Evolutionary conservation across 2,329 filamentous ascomycete species (phyloP).

Genomic region (Ilyonectria mors-panacis): DNA sequence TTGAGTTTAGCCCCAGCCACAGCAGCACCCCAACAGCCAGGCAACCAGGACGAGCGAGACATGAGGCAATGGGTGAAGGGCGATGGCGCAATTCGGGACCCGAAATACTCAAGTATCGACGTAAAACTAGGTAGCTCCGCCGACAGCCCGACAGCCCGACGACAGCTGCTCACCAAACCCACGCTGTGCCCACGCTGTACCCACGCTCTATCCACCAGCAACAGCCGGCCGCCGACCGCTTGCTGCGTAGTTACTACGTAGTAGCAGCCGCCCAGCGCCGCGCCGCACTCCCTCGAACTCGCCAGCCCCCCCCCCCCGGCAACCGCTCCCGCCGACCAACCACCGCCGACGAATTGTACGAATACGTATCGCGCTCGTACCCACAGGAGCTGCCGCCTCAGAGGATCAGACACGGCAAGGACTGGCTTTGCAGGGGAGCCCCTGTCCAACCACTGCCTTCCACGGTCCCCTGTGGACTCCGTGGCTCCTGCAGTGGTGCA

Average conservation of each 20-base stretch:
- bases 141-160: slow-evolving; percentile 46
- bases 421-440: slow-evolving; percentile 10
- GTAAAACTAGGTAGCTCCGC: slow-evolving; percentile 44
- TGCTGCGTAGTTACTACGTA: neutral
- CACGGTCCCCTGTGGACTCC: slow-evolving; percentile 20
- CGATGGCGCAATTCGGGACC: slow-evolving; percentile 50
- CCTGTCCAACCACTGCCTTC: slow-evolving; percentile 26
- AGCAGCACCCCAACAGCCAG: slow-evolving; percentile 11
- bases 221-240: slow-evolving; percentile 40
- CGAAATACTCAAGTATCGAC: slow-evolving; percentile 33
- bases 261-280: slow-evolving; percentile 11
- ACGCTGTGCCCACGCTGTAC: slow-evolving; percentile 20
- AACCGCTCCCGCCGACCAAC: slow-evolving; percentile 41
- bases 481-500: slow-evolving; percentile 13
- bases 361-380: slow-evolving; percentile 39
- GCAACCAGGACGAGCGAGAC: slow-evolving; percentile 24
- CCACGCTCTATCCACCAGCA: slow-evolving; percentile 27
- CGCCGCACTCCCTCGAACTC: slow-evolving; percentile 10
- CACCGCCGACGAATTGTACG: slow-evolving; percentile 38
- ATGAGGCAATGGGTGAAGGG: slow-evolving; percentile 38
- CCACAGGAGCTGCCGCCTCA: slow-evolving; percentile 5
- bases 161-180: slow-evolving; percentile 24
- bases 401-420: slow-evolving; percentile 5
- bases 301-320: slow-evolving; percentile 44
- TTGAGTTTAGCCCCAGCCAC: neutral